Percentiles rank a stretch among this genome's conserved stretches.
Conservation (phyloP, 2,329 filamentous ascomycete genomes). For the Arachnopeziza araneosa region DNA sequence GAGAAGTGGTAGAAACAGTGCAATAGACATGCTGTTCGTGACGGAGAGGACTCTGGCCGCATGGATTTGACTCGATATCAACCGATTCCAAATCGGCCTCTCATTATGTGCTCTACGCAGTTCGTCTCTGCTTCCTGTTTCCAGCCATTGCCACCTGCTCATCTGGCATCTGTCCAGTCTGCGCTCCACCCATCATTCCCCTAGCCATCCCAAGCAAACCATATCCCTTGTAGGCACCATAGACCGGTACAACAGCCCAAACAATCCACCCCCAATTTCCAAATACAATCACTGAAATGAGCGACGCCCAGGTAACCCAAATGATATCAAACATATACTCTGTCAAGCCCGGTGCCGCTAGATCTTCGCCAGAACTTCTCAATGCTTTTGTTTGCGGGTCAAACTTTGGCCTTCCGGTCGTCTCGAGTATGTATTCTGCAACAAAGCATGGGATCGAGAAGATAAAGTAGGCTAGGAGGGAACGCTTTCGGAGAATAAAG, state of each 20-base stretch:
- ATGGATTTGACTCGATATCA: too few species aligned
- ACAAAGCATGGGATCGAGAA: constrained; percentile 69
- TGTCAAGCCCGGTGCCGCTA: constrained; percentile 80
- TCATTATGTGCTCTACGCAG: constrained; percentile 9
- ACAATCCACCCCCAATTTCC: constrained; percentile 76
- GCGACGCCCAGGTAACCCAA: constrained; percentile 85
- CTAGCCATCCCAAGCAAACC: constrained; percentile 30
- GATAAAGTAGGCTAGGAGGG: constrained; percentile 61
- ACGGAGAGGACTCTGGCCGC: constrained; percentile 69
- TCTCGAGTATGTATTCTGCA: constrained; percentile 83
- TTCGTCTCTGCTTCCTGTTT: constrained; percentile 31
- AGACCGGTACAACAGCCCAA: constrained; percentile 37
- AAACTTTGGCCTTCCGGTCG: constrained; percentile 72
- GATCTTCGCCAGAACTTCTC: constrained; percentile 75
- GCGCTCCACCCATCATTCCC: constrained; percentile 30
- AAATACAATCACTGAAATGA: constrained; percentile 65
- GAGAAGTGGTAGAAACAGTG: constrained; percentile 1
- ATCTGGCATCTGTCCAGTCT: constrained; percentile 22
- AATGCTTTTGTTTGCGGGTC: constrained; percentile 48
- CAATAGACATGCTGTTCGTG: constrained; percentile 39
- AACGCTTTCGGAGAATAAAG: constrained; percentile 56
- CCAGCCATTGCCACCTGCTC: constrained; percentile 22
- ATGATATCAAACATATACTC: constrained; percentile 98
- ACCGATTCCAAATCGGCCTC: too few species aligned
- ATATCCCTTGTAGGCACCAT: constrained; percentile 30